Evolutionary conservation across 306 rosid species (phyloP).

Genomic region (Sophora flavescens): DNA sequence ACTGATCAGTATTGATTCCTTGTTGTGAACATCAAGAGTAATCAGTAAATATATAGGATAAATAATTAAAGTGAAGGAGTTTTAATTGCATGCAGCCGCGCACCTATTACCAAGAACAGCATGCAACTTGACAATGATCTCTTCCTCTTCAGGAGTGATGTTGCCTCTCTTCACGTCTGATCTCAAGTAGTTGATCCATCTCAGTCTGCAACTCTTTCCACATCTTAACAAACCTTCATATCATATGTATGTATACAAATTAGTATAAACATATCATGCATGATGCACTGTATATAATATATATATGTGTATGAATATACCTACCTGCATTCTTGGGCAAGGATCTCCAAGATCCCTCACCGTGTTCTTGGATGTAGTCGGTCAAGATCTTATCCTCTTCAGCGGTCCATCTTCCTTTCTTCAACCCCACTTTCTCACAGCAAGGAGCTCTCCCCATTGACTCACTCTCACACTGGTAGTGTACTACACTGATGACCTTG

Average conservation of each 20-base stretch:
- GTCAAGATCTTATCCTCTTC: constrained; percentile 81
- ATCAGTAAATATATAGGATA: neutral
- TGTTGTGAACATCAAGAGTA: neutral
- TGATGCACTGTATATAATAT: neutral
- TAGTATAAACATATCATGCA: too few species aligned
- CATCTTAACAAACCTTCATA: constrained; percentile 70
- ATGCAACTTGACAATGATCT: constrained; percentile 81
- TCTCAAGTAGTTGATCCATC: constrained; percentile 92
- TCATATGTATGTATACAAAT: neutral
- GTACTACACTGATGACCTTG: neutral
- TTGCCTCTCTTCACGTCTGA: constrained; percentile 91
- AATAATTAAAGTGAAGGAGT: neutral
- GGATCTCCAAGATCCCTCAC: constrained; percentile 89
- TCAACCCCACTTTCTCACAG: constrained; percentile 84
- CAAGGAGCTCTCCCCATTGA: constrained; percentile 85
- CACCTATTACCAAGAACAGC: constrained; percentile 81
- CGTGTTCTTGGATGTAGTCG: constrained; percentile 66
- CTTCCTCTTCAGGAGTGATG: constrained; percentile 83
- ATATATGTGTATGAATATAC: neutral
- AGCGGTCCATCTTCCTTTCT: constrained; percentile 89
- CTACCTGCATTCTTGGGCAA: constrained; percentile 86
- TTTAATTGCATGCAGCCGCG: neutral
- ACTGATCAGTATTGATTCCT: neutral
- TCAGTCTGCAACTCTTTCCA: constrained; percentile 89
- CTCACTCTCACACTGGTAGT: neutral